Conservation (phyloP, 208 protist species). For the Trichomonas vaginalis region DNA sequence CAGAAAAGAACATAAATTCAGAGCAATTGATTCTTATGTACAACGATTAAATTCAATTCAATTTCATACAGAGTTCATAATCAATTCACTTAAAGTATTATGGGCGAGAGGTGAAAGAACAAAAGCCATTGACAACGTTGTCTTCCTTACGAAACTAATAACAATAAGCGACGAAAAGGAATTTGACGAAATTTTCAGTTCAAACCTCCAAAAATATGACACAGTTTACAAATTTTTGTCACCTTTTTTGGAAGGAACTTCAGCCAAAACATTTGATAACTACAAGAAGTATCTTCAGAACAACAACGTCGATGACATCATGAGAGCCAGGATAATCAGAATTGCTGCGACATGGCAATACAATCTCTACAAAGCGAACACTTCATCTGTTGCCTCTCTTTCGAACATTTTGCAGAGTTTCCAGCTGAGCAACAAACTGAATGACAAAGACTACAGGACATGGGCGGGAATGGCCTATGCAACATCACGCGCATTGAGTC, state of each 20-base stretch:
- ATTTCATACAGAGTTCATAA: background rate
- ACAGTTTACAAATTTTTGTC: background rate
- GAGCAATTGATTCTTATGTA: background rate
- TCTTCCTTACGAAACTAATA: background rate
- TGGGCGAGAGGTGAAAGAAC: background rate
- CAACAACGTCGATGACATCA: background rate
- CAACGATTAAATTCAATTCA: background rate
- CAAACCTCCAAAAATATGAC: no score
- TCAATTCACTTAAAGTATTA: background rate
- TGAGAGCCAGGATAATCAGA: background rate
- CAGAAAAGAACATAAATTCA: background rate
- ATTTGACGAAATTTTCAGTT: background rate
- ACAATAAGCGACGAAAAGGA: background rate
- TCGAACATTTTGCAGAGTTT: background rate
- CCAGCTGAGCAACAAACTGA: background rate
- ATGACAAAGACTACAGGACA: background rate
- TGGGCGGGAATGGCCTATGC: background rate
- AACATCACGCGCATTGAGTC: background rate
- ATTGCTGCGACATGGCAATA: background rate
- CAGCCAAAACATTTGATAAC: background rate
- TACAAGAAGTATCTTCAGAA: background rate
- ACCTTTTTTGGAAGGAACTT: background rate
- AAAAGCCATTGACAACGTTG: background rate
- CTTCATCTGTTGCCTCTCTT: background rate
- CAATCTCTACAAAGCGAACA: background rate